Evolutionary conservation across 805 yeast genomes (phyloP).

Genomic region (Zygoascus flipseniorum): DNA sequence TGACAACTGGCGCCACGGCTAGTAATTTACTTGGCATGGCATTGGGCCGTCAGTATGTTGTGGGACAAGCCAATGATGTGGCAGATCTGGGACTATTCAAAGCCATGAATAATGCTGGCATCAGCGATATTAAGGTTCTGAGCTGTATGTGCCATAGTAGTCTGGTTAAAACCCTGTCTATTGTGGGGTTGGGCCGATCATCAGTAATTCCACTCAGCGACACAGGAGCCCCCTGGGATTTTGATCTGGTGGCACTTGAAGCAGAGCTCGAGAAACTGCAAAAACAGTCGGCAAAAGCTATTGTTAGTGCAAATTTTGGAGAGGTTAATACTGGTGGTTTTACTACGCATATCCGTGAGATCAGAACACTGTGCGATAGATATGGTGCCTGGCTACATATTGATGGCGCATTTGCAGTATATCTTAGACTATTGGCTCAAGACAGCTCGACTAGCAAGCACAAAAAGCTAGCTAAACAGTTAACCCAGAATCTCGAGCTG

Average conservation of each 20-base stretch:
- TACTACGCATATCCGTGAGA: slow-evolving; percentile 8
- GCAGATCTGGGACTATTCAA: slow-evolving; percentile 14
- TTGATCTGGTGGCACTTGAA: slow-evolving; percentile 12
- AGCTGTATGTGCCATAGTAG: slow-evolving; percentile 15
- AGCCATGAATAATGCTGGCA: slow-evolving; percentile 10
- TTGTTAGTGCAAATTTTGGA: slow-evolving; percentile 17
- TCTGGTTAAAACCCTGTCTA: slow-evolving; percentile 15
- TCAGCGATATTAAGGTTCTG: slow-evolving; percentile 11
- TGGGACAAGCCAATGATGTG: slow-evolving; percentile 2
- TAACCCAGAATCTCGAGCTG: slow-evolving; percentile 15
- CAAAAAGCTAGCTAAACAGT: slow-evolving; percentile 4
- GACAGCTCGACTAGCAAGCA: slow-evolving; percentile 2
- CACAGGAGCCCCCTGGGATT: slow-evolving; percentile 12
- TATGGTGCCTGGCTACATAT: slow-evolving; percentile 20
- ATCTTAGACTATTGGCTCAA: slow-evolving; percentile 6
- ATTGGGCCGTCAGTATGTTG: slow-evolving; percentile 14
- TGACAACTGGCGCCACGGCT: slow-evolving; percentile 22
- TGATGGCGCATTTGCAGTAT: slow-evolving; percentile 21
- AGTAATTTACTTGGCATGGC: slow-evolving; percentile 17
- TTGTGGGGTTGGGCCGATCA: slow-evolving; percentile 18
- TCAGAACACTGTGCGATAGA: slow-evolving; percentile 14
- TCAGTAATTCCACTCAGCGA: slow-evolving; percentile 6
- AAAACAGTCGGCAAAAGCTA: background rate
- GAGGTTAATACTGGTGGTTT: slow-evolving; percentile 21
- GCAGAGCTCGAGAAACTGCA: background rate